phyloP scores from a whole-genome alignment of 352 stramenopile genomes.

The Globisporangium cylindrosporum region DNA sequence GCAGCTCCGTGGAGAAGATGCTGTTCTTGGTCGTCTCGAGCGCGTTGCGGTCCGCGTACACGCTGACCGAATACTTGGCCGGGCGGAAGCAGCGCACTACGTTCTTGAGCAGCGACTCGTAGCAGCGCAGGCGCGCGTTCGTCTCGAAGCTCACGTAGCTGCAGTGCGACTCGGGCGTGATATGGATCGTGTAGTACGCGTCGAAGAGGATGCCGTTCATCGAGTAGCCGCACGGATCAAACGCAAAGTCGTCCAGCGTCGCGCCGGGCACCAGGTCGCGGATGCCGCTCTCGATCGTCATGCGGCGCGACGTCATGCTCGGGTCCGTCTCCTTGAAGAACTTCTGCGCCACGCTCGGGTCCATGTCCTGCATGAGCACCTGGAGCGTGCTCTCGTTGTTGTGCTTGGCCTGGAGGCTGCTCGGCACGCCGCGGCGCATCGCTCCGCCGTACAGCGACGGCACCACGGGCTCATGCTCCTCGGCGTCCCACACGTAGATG shows the following conservation, averaged over 20 bases:
- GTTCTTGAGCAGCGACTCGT: conserved; percentile 94
- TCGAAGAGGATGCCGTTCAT: conserved; percentile 99
- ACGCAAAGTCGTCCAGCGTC: conserved; percentile 96
- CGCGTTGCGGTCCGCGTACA: conserved; percentile 92
- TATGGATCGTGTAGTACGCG: conserved; percentile 99
- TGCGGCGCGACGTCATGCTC: conserved; percentile 77
- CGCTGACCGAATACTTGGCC: conserved; percentile 96
- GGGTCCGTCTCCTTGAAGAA: conserved; percentile 82
- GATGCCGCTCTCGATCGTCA: conserved; percentile 95
- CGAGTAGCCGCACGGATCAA: conserved; percentile 98
- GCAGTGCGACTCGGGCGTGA: conserved; percentile 96
- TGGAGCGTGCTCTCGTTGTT: conserved; percentile 75
- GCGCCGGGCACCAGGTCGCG: conserved; percentile 93
- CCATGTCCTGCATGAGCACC: conserved; percentile 87
- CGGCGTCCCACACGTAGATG: conserved; percentile 96
- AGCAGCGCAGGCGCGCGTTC: conserved; percentile 87
- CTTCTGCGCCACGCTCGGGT: conserved; percentile 72
- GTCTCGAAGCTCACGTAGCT: conserved; percentile 99
- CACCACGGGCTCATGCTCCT: conserved; percentile 57
- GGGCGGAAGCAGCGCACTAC: conserved; percentile 98
- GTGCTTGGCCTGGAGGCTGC: background rate
- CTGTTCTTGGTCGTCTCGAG: conserved; percentile 64
- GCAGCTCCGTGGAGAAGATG: conserved; percentile 71
- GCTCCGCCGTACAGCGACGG: background rate
- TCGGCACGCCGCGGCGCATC: background rate